Conservation (phyloP, 176 grass and related monocot species). For the Hordeum vulgare region DNA sequence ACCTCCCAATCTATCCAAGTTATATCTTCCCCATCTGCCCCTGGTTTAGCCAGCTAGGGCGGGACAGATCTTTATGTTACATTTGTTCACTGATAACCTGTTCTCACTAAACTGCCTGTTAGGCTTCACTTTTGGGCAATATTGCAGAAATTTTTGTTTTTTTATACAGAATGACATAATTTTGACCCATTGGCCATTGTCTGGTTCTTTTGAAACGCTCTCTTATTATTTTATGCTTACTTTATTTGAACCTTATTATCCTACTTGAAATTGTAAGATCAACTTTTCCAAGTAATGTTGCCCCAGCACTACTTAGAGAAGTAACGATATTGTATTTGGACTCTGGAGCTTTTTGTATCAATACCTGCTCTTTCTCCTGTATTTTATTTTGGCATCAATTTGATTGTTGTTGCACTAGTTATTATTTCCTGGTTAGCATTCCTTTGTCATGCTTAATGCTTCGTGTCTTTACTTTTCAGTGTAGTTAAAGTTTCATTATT, state of each 20-base stretch:
- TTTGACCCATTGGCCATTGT: not conserved
- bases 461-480: not conserved
- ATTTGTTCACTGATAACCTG: not conserved
- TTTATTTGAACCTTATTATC: constrained; percentile 8
- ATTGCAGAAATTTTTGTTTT: not conserved
- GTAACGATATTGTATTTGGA: not conserved
- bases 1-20: too few species aligned
- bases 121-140: not conserved
- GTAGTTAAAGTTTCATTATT: not conserved
- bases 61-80: not conserved
- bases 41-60: not conserved
- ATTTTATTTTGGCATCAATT: not conserved
- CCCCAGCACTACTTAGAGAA: not conserved
- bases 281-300: not conserved
- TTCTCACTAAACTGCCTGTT: not conserved
- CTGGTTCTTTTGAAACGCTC: not conserved
- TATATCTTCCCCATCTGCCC: not conserved
- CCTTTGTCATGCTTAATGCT: not conserved
- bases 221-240: not conserved
- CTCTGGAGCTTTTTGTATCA: not conserved
- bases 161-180: not conserved
- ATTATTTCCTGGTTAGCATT: not conserved
- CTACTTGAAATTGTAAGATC: not conserved
- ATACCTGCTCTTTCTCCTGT: not conserved
- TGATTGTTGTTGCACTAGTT: not conserved